phyloP scores from a whole-genome alignment of 495 filamentous ascomycete genomes.

The Bacidia rubella region DNA sequence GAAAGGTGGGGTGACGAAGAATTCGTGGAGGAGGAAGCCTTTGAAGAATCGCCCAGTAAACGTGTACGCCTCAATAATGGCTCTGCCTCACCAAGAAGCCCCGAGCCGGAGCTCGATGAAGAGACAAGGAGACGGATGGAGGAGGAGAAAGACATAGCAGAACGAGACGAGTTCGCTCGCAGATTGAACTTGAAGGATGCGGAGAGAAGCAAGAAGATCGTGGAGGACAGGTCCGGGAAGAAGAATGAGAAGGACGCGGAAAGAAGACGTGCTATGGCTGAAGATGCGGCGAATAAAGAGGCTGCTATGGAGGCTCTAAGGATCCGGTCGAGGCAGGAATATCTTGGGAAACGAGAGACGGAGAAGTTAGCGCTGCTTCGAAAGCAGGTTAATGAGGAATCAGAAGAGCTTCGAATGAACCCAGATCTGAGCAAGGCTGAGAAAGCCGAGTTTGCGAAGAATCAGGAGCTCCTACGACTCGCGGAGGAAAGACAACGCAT shows the following conservation, averaged over 20 bases:
- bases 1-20: constrained; percentile 76
- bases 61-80: constrained; percentile 43
- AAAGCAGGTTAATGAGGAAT: constrained; percentile 86
- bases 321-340: constrained; percentile 76
- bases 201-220: constrained; percentile 54
- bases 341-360: constrained; percentile 80
- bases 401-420: constrained; percentile 65
- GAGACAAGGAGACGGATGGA: constrained; percentile 41
- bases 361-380: constrained; percentile 74
- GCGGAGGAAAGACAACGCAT: constrained; percentile 81
- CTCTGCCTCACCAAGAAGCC: constrained; percentile 32
- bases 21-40: constrained; percentile 33
- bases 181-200: constrained; percentile 57
- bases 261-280: constrained; percentile 46
- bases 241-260: constrained; percentile 44
- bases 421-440: constrained; percentile 61
- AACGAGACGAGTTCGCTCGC: constrained; percentile 62
- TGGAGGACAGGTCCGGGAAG: constrained; percentile 49
- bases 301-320: constrained; percentile 63
- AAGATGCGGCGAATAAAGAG: constrained; percentile 46
- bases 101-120: constrained; percentile 45
- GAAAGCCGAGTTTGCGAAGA: constrained; percentile 82
- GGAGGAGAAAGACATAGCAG: constrained; percentile 49
- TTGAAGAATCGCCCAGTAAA: constrained; percentile 43
- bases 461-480: constrained; percentile 71